These are phyloP conservation scores for Viridothelium virens DNA, from an alignment of 495 filamentous ascomycete genomes.

Conservation along the genomic window DNA sequence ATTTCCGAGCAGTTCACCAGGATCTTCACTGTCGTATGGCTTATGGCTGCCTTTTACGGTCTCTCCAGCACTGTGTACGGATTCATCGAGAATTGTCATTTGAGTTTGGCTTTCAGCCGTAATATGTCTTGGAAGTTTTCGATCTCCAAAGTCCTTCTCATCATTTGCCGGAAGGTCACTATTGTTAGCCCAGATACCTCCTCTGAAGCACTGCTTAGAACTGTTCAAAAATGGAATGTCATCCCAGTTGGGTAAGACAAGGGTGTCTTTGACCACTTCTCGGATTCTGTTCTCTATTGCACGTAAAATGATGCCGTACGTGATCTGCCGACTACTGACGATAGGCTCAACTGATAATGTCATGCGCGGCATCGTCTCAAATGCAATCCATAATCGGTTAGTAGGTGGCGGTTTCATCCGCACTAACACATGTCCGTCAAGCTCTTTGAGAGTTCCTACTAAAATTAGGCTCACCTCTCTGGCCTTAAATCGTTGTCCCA, in stretches of 20 bases:
- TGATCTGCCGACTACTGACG: constrained; percentile 90
- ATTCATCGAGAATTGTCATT: too few species aligned
- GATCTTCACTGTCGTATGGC: too few species aligned
- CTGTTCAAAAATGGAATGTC: constrained; percentile 86
- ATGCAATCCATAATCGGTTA: constrained; percentile 90
- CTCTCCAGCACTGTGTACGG: too few species aligned
- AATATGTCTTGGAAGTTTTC: neutral
- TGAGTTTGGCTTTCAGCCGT: constrained; percentile 24
- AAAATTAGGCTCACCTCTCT: constrained; percentile 84
- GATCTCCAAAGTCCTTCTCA: constrained; percentile 17
- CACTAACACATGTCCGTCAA: constrained; percentile 77
- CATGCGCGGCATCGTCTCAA: constrained; percentile 84
- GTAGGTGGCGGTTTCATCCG: constrained; percentile 91
- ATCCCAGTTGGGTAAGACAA: constrained; percentile 94
- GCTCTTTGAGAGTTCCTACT: constrained; percentile 73
- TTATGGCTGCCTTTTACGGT: too few species aligned
- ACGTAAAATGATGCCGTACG: constrained; percentile 80
- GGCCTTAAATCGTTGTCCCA: constrained; percentile 80
- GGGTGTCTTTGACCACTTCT: constrained; percentile 82
- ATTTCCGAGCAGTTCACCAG: too few species aligned
- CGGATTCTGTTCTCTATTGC: constrained; percentile 91
- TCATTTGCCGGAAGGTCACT: constrained; percentile 38
- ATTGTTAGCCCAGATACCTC: constrained; percentile 63
- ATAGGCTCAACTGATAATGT: constrained; percentile 89
- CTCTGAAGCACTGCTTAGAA: constrained; percentile 63